These are phyloP conservation scores for Gynandropsis gynandra DNA, from an alignment of 345 rosid species.

Conservation along the genomic window DNA sequence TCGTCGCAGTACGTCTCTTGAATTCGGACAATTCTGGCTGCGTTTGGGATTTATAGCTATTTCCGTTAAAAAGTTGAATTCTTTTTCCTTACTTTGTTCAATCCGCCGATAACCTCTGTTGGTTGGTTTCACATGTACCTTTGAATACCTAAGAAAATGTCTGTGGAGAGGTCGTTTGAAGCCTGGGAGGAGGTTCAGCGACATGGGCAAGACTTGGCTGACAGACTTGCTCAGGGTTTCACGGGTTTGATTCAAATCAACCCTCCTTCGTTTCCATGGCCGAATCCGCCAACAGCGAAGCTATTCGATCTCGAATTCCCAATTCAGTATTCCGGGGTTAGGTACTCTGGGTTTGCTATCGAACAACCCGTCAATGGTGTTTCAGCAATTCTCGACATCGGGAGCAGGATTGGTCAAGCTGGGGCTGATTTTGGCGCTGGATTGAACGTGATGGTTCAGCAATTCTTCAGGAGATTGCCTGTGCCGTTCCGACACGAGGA, in stretches of 20 bases:
- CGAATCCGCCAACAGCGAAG: conserved; percentile 47
- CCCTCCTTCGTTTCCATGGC: conserved; percentile 72
- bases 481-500: conserved; percentile 61
- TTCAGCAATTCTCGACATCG: conserved; percentile 64
- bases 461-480: conserved; percentile 66
- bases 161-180: conserved; percentile 83
- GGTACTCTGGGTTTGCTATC: conserved; percentile 37
- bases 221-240: conserved; percentile 79
- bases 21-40: neutral
- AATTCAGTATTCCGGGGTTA: conserved; percentile 32
- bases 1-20: neutral
- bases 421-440: conserved; percentile 80
- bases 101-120: neutral
- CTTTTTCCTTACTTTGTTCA: neutral
- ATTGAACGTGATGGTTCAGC: conserved; percentile 69
- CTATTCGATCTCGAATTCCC: conserved; percentile 71
- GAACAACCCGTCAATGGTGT: conserved; percentile 50
- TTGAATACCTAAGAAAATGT: conserved; percentile 35
- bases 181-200: conserved; percentile 98
- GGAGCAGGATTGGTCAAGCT: conserved; percentile 78
- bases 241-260: conserved; percentile 68
- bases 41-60: neutral
- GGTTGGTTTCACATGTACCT: conserved; percentile 12
- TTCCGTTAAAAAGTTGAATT: neutral
- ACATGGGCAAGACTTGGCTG: conserved; percentile 90